These are phyloP conservation scores for Tylopilus rubrobrunneus DNA, from an alignment of 768 basidiomycete species.

Conservation along the genomic window DNA sequence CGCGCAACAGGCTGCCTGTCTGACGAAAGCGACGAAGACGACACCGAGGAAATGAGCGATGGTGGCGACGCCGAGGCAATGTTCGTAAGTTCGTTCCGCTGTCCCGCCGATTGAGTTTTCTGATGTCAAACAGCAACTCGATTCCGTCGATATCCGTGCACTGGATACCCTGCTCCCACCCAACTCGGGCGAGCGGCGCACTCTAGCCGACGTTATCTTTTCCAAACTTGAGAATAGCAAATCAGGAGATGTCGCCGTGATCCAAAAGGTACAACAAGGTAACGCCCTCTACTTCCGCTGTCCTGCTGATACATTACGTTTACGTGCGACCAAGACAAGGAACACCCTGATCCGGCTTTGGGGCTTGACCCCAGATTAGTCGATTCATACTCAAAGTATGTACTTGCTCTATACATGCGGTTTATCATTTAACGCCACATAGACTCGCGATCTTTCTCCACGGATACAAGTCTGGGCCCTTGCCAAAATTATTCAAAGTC, in stretches of 20 bases:
- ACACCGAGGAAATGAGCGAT: conserved; percentile 15
- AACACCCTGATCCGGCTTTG: conserved; percentile 73
- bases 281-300: neutral
- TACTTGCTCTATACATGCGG: conserved; percentile 6
- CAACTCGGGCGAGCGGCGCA: conserved; percentile 72
- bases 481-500: conserved; percentile 98
- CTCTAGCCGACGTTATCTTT: conserved; percentile 96
- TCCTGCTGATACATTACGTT: conserved; percentile 5
- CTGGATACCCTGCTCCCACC: conserved; percentile 78
- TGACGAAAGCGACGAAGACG: conserved; percentile 49
- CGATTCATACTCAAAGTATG: conserved; percentile 89
- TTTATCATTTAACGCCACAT: conserved; percentile 8
- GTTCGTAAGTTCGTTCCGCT: conserved; percentile 43
- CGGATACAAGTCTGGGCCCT: conserved; percentile 88
- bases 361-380: conserved; percentile 92
- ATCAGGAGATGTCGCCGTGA: conserved; percentile 47
- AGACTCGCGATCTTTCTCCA: conserved; percentile 85
- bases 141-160: conserved; percentile 82
- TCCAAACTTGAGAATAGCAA: conserved; percentile 78
- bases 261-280: conserved; percentile 63
- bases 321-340: conserved; percentile 35
- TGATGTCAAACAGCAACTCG: conserved; percentile 63
- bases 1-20: conserved; percentile 47
- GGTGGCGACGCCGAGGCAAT: conserved; percentile 51
- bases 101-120: conserved; percentile 3